Evolutionary conservation across 495 filamentous ascomycete genomes (phyloP).

Genomic region (Aspergillus sclerotiicarbonarius): DNA sequence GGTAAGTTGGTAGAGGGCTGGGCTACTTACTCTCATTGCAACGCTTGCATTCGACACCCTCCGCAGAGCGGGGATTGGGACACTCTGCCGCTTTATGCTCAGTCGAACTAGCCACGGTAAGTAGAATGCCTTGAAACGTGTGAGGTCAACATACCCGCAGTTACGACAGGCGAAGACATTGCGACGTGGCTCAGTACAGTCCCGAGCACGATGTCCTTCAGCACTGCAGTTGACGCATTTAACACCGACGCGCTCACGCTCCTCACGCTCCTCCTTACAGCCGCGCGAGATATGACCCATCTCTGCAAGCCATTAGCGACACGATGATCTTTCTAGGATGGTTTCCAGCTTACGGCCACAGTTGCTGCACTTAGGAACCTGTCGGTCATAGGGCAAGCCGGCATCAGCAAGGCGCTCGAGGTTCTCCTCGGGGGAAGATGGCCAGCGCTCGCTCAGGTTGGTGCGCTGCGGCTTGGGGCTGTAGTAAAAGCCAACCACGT

Average conservation of each 20-base stretch:
- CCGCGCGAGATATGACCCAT: conserved; percentile 67
- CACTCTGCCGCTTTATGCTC: conserved; percentile 63
- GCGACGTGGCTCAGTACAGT: conserved; percentile 61
- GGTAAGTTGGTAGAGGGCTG: neutral
- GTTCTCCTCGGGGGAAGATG: conserved; percentile 64
- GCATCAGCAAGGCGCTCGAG: conserved; percentile 68
- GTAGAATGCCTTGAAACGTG: conserved; percentile 13
- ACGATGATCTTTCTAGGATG: neutral
- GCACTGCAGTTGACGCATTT: conserved; percentile 75
- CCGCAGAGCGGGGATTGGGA: conserved; percentile 67
- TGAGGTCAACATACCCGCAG: conserved; percentile 59
- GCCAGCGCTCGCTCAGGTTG: conserved; percentile 62
- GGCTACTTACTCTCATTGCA: conserved; percentile 64
- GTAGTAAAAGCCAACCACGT: conserved; percentile 67
- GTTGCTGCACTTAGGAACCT: conserved; percentile 65
- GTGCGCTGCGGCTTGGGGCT: conserved; percentile 62
- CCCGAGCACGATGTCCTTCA: conserved; percentile 67
- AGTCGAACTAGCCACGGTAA: conserved; percentile 37
- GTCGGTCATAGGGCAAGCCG: conserved; percentile 65
- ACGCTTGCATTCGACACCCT: conserved; percentile 74
- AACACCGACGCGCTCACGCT: conserved; percentile 48
- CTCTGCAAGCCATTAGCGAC: conserved; percentile 41
- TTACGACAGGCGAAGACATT: conserved; percentile 74
- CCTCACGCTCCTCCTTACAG: conserved; percentile 63
- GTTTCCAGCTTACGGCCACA: conserved; percentile 53